Evolutionary conservation across 768 basidiomycete species (phyloP).

Genomic region (Trametes elegans): DNA sequence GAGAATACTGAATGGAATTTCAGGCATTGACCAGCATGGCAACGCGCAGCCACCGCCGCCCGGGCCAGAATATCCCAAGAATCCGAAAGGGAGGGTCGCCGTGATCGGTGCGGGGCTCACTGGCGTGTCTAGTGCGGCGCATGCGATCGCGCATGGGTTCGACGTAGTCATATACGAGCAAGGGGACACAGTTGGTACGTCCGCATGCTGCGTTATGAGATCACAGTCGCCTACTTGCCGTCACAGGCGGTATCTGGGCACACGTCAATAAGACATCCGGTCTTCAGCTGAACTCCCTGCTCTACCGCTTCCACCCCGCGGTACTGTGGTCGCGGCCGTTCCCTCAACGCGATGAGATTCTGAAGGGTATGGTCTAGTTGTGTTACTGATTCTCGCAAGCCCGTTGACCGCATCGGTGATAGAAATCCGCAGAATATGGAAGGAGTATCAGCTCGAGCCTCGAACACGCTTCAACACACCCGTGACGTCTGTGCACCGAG

Average conservation of each 20-base stretch:
- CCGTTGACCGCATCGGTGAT: background rate
- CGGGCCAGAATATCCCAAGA: constrained; percentile 6
- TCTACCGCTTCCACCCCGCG: constrained; percentile 51
- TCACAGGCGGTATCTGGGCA: constrained; percentile 48
- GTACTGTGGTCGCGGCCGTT: constrained; percentile 44
- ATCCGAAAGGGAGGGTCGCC: constrained; percentile 40
- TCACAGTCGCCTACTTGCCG: background rate
- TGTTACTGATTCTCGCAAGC: background rate
- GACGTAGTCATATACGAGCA: constrained; percentile 50
- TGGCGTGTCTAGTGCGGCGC: constrained; percentile 52
- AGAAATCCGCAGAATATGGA: constrained; percentile 38
- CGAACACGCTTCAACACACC: constrained; percentile 45
- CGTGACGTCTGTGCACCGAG: constrained; percentile 38
- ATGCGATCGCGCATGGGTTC: constrained; percentile 49
- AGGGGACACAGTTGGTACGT: constrained; percentile 24
- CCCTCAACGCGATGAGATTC: constrained; percentile 49
- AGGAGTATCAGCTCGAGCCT: constrained; percentile 45
- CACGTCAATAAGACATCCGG: constrained; percentile 50
- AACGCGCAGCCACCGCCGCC: constrained; percentile 22
- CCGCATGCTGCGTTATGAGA: background rate
- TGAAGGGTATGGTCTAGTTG: constrained; percentile 33
- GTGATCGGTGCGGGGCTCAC: constrained; percentile 51
- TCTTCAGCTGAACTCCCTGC: constrained; percentile 48
- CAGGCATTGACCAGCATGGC: background rate
- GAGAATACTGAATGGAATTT: no score